phyloP scores from a whole-genome alignment of 176 grass and related monocot genomes.

The Aegilops sharonensis region DNA sequence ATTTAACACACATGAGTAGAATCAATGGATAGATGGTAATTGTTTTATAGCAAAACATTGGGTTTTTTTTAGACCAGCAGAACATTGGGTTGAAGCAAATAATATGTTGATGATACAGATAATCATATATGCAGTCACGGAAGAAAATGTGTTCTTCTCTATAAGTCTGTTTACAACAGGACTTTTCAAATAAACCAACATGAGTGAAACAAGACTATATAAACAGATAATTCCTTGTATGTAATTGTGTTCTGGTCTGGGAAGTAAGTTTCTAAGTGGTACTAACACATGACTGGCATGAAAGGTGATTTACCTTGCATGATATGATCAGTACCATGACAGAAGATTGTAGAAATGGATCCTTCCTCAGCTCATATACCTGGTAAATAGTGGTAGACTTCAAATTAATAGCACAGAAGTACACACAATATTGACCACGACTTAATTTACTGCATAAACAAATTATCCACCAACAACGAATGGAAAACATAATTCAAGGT shows the following conservation, averaged over 20 bases:
- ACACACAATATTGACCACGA: not conserved
- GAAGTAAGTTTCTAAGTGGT: not conserved
- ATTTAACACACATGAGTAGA: not conserved
- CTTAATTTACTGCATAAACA: conserved; percentile 1
- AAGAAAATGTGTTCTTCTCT: not conserved
- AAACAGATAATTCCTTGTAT: not conserved
- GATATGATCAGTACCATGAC: conserved; percentile 82
- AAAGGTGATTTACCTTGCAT: conserved; percentile 65
- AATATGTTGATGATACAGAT: not conserved
- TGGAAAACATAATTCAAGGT: not conserved
- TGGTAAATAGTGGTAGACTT: conserved; percentile 35
- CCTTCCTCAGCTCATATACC: conserved; percentile 61
- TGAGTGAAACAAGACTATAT: not conserved
- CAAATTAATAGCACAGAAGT: conserved; percentile 19
- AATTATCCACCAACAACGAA: not conserved
- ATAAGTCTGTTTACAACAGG: not conserved
- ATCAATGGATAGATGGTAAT: too few relatives aligned
- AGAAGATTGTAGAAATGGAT: conserved; percentile 54
- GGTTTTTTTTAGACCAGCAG: not conserved
- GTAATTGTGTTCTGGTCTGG: not conserved
- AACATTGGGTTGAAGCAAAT: conserved; percentile 6
- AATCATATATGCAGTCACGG: not conserved
- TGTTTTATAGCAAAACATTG: not conserved
- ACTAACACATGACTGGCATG: conserved; percentile 22
- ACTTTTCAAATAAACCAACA: conserved; percentile 20